Base-by-base conservation (phyloP, 352 stramenopile species). In the Pythium utonaiense region DNA sequence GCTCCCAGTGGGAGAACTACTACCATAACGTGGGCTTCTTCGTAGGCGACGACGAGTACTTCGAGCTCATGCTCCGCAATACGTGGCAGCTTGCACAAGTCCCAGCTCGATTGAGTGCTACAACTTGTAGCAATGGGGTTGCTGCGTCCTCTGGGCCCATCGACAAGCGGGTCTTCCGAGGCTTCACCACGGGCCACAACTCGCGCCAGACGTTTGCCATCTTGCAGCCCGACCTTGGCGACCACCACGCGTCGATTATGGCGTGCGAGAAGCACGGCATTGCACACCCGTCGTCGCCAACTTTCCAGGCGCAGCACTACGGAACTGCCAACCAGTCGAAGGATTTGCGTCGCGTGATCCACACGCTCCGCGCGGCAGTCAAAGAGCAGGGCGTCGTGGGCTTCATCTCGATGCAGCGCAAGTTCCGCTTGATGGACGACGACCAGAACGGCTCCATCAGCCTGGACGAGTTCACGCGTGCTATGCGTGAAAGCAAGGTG, bases 11-110 rank as follows among this genome's bases (percentile, higher is more conserved):
- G 78, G 70, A 83, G 56, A 66, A 88, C 19, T 97, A 97, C 67
- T 97, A 97, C 75, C 74, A 90, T 44, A 95, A 95, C 57, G 74
- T 97, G 5, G 89, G 81, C 55, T 91, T 91, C 40, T 86, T 87
- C 44, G 83, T 97, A 47, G 66, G 72, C 7, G 78, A 92, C 73
- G 90, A 97, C 68, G 86, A 97, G 34, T 91, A 96, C 53, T 97
- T 97, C 56, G 85, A 96, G 61, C 73, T 94, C 27, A 85, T 97
- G 62, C 70, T 97, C 33, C 82, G 86, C 58, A 97, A 96, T 60
- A 87, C 86, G 12, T 97, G 90, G 79, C 77, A 83, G 42, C 71
- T 89, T 47, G 6, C 49, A 10, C 6, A 17, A 1, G 16, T 59
- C 14, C 60, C 53, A 6, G 17, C 16, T 31, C 21, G 7, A 25